A percentile compares a stretch with the other conserved stretches of the same genome.
Evolutionary conservation across 805 yeast genomes (phyloP).

Genomic region (Torulaspora gathmanii): DNA sequence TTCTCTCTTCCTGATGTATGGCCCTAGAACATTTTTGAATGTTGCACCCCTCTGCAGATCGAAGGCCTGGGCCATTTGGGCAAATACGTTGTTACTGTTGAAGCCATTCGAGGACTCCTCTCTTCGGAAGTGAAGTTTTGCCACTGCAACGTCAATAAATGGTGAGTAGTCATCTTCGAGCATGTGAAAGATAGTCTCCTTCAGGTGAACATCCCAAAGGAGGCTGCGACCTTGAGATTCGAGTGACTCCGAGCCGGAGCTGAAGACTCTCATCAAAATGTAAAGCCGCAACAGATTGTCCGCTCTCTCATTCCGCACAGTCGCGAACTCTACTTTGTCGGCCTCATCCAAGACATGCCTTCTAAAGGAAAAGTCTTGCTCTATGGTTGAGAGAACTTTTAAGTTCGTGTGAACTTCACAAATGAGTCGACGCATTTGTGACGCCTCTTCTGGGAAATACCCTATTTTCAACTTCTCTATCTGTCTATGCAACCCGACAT

Average conservation of each 20-base stretch:
- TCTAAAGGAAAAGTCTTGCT: conserved; percentile 46
- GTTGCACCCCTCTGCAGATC: conserved; percentile 53
- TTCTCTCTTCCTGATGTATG: conserved; percentile 32
- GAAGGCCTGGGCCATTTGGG: conserved; percentile 63
- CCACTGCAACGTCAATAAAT: conserved; percentile 65
- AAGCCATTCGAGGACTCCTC: conserved; percentile 62
- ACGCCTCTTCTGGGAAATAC: conserved; percentile 61
- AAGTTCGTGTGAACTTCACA: conserved; percentile 47
- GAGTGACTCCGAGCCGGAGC: conserved; percentile 33
- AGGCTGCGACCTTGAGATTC: conserved; percentile 38
- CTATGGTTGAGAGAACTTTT: conserved; percentile 39
- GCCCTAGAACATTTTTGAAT: conserved; percentile 68
- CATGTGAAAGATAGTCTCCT: conserved; percentile 67
- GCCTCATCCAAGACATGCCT: conserved; percentile 48
- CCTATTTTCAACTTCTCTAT: conserved; percentile 64
- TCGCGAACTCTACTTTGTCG: conserved; percentile 42
- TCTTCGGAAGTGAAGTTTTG: conserved; percentile 56
- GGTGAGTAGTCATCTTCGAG: conserved; percentile 56
- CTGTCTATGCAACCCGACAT: conserved; percentile 51
- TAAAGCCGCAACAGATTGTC: conserved; percentile 42
- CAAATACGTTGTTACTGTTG: conserved; percentile 53
- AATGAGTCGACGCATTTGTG: conserved; percentile 46
- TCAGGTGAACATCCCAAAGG: conserved; percentile 63
- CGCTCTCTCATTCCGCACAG: conserved; percentile 37
- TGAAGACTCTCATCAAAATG: conserved; percentile 43